Evolutionary conservation across 495 filamentous ascomycete genomes (phyloP).

Genomic region (Penicillium robsamsonii): DNA sequence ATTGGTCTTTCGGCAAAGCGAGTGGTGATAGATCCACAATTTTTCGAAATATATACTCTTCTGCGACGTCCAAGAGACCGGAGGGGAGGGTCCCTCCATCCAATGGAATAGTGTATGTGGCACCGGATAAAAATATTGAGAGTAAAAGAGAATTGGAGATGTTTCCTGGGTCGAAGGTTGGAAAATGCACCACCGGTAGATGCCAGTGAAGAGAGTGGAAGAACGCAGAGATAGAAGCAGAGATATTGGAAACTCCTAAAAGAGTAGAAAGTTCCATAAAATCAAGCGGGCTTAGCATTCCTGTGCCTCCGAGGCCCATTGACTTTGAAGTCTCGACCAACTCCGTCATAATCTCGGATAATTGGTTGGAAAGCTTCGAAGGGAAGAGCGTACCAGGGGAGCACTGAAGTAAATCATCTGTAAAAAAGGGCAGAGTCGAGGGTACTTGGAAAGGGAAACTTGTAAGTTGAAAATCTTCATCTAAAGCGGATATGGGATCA

Average conservation of each 20-base stretch:
- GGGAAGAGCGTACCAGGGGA: constrained; percentile 23
- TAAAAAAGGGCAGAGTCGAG: constrained; percentile 5
- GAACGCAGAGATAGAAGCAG: constrained; percentile 36
- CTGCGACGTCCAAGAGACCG: constrained; percentile 36
- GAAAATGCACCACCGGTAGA: constrained; percentile 40
- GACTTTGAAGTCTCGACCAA: constrained; percentile 37
- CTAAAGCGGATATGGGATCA: constrained; percentile 17
- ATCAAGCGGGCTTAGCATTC: constrained; percentile 17
- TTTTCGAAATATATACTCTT: constrained; percentile 39
- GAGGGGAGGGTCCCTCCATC: constrained; percentile 25
- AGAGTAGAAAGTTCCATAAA: constrained; percentile 26
- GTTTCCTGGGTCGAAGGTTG: constrained; percentile 37
- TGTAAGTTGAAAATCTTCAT: constrained; percentile 13
- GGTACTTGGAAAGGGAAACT: constrained; percentile 20
- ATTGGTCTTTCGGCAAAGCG: constrained; percentile 12
- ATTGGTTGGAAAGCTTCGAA: constrained; percentile 31
- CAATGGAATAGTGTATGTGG: constrained; percentile 28
- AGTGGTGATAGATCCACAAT: constrained; percentile 23
- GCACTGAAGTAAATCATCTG: constrained; percentile 25
- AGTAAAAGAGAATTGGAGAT: constrained; percentile 35
- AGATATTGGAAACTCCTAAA: constrained; percentile 34
- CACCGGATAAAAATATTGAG: constrained; percentile 37
- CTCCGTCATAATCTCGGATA: constrained; percentile 30
- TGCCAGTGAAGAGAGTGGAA: constrained; percentile 44
- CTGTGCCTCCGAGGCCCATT: constrained; percentile 16